A percentile compares a stretch with the other conserved stretches of the same genome.
Conservation (phyloP, 805 yeast genomes). For the Starmerella vaccinii region DNA sequence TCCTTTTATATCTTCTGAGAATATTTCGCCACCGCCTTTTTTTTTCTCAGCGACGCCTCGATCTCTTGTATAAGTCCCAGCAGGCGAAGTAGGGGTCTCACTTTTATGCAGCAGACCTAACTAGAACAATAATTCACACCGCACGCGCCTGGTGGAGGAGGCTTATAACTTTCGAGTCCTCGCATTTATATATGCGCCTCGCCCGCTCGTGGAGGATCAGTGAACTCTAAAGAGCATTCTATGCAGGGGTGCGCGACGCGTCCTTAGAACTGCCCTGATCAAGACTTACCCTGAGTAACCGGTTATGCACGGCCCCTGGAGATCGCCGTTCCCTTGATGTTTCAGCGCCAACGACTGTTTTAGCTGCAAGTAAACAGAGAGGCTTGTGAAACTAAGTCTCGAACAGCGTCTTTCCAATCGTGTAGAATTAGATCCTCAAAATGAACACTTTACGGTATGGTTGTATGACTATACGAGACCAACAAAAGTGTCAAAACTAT, state of each 20-base stretch:
- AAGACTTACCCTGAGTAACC: background rate
- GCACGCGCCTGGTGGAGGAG: no score
- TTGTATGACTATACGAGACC: no score
- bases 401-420: no score
- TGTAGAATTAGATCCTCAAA: no score
- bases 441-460: no score
- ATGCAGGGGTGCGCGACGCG: slow-evolving; percentile 1
- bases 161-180: no score
- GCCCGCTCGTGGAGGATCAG: background rate
- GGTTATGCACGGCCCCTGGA: background rate
- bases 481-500: no score
- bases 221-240: background rate
- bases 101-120: background rate
- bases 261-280: background rate
- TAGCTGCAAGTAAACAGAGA: no score
- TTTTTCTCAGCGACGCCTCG: background rate
- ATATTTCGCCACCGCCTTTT: background rate
- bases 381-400: no score
- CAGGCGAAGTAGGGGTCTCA: background rate
- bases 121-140: no score
- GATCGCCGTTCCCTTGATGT: background rate
- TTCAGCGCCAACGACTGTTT: background rate
- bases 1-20: no score
- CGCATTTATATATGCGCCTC: background rate
- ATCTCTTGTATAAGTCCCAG: background rate